Evolutionary conservation across 1,284 basidiomycete genomes (phyloP).

Genomic region (Moniliophthora roreri): DNA sequence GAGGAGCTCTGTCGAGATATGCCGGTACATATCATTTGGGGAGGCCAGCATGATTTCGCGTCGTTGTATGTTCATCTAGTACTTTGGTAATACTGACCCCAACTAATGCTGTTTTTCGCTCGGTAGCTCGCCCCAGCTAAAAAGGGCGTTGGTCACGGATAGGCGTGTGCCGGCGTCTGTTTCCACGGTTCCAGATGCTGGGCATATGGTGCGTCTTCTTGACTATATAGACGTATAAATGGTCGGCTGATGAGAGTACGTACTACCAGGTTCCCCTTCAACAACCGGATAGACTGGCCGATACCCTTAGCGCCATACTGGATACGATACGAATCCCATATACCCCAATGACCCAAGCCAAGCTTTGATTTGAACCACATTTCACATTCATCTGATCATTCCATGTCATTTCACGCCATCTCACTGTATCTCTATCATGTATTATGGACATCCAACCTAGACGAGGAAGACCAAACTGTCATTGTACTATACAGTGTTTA

Average conservation of each 20-base stretch:
- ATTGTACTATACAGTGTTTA: not conserved
- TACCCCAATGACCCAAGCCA: not conserved
- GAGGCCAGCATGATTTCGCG: not conserved
- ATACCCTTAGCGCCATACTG: not conserved
- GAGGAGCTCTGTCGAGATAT: not conserved
- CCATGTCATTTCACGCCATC: not conserved
- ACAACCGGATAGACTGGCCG: not conserved
- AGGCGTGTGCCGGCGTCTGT: not conserved
- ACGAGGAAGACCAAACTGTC: no score
- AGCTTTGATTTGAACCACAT: not conserved
- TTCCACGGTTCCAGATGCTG: not conserved
- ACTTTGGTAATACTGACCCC: not conserved
- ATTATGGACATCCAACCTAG: not conserved
- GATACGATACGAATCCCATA: not conserved
- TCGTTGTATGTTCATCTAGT: not conserved
- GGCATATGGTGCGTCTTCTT: not conserved
- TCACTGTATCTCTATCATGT: not conserved
- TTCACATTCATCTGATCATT: not conserved
- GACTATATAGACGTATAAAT: not conserved
- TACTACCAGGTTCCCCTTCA: not conserved
- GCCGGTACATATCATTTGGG: not conserved
- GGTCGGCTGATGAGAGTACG: not conserved
- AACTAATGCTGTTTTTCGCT: not conserved
- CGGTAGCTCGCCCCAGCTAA: constrained; percentile 1
- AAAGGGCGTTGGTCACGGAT: not conserved